Percentiles rank a stretch among this genome's conserved stretches.
phyloP scores from a whole-genome alignment of 768 basidiomycete genomes.

The Holtermannia corniformis region DNA sequence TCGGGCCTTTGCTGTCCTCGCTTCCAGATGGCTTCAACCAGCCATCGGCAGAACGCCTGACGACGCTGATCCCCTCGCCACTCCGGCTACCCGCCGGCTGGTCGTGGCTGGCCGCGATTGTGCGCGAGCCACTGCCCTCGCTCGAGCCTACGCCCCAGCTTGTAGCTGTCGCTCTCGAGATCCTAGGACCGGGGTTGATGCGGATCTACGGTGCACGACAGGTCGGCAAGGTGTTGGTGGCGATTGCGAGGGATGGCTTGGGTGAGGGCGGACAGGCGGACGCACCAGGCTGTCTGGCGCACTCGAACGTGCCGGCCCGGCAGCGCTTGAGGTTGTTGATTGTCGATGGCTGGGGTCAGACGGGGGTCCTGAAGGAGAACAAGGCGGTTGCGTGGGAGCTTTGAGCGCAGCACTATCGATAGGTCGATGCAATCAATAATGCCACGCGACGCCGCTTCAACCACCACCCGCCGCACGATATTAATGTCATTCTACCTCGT shows the following conservation, averaged over 20 bases:
- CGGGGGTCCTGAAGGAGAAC: not conserved
- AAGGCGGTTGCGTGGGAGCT: not conserved
- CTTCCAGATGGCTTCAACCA: slow-evolving; percentile 8
- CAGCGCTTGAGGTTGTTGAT: slow-evolving; percentile 17
- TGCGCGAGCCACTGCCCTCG: slow-evolving; percentile 14
- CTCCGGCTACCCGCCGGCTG: slow-evolving; percentile 29
- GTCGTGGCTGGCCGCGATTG: slow-evolving; percentile 30
- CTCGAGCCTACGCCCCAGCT: slow-evolving; percentile 24
- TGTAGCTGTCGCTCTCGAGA: slow-evolving; percentile 23
- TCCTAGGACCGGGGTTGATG: slow-evolving; percentile 17
- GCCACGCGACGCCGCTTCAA: too few relatives aligned
- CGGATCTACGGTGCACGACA: slow-evolving; percentile 23
- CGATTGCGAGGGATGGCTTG: slow-evolving; percentile 26
- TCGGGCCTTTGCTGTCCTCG: slow-evolving; percentile 6
- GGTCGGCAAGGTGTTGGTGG: slow-evolving; percentile 28
- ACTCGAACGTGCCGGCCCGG: slow-evolving; percentile 4
- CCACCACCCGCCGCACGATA: too few relatives aligned
- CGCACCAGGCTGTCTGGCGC: slow-evolving; percentile 23
- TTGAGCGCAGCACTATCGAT: not conserved
- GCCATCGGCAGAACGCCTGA: slow-evolving; percentile 19
- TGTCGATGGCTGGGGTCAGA: not conserved
- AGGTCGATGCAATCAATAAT: too few relatives aligned
- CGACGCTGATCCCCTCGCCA: slow-evolving; percentile 15
- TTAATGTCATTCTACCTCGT: slow-evolving; percentile 44
- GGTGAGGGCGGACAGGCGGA: slow-evolving; percentile 15